A percentile compares a stretch with the other conserved stretches of the same genome.
Evolutionary conservation across 2,329 filamentous ascomycete genomes (phyloP).

Genomic region (Calonectria pteridis): DNA sequence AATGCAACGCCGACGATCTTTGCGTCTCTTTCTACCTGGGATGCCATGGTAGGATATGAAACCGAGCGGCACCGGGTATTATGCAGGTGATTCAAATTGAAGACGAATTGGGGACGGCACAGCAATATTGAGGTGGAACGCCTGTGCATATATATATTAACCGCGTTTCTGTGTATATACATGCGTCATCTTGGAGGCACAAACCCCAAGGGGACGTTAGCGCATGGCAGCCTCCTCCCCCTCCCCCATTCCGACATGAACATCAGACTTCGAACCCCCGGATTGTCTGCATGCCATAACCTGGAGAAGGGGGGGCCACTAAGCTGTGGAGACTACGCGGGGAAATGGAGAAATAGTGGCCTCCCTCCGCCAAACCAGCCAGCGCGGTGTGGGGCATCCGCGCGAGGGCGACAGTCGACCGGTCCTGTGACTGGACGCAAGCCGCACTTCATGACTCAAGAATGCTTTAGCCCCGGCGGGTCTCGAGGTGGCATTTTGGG

Average conservation of each 20-base stretch:
- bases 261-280: constrained; percentile 9
- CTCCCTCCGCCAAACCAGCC: background rate
- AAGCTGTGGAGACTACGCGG: constrained; percentile 19
- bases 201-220: background rate
- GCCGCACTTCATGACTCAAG: constrained; percentile 11
- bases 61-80: background rate
- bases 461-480: background rate
- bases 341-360: constrained; percentile 21
- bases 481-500: background rate
- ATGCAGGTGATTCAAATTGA: background rate
- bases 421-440: constrained; percentile 2
- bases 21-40: constrained; percentile 32
- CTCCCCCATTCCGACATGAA: constrained; percentile 11
- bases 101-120: background rate
- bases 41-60: constrained; percentile 35
- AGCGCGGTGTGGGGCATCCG: constrained; percentile 22
- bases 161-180: background rate
- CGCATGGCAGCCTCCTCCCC: background rate
- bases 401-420: constrained; percentile 21
- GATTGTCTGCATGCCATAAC: constrained; percentile 26
- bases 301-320: constrained; percentile 18
- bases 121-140: background rate
- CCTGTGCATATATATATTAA: constrained; percentile 11
- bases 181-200: constrained; percentile 2
- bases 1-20: constrained; percentile 47